Base-by-base conservation (phyloP, 192 early-diverging fungal genomes). In the Podila minutissima region DNA sequence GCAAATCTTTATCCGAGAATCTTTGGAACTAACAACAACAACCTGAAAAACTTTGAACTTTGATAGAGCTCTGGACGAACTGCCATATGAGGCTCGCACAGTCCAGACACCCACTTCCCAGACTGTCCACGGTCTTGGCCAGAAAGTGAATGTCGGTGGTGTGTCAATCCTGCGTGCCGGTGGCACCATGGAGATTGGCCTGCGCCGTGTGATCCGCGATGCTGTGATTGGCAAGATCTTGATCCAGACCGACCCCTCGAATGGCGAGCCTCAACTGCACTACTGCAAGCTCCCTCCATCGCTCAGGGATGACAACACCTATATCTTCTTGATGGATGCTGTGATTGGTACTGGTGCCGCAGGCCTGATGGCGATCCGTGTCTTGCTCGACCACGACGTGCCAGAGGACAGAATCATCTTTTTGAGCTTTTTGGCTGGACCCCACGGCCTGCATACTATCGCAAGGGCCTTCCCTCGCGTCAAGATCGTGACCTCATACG, bases 341-440 rank as follows among this genome's bases (percentile, higher is more conserved):
- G 93, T 93, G 48, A 89, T 96, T 17, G 93, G 93, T 5, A 97
- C 95, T 11, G 97, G 97, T 37, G 96, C 96, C 7, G 94, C 95
- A 8, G 96, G 95, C 5, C 72, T 99, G 86, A 99, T 99, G 97
- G 96, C 97, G 19, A 94, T 99, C 49, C 91, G 96, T 46, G 95
- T 97, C 37, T 86, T 97, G 64, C 77, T 96, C 9, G 97, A 99
- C 84, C 95, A 99, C 69, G 90, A 93, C 68, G 93, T 97, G 5
- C 91, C 89, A 1, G 94, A 96, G 78, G 86, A 92, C n/a, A 85
- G 89, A 61, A 97, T 98, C 59, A 89, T 96, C 19, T 97, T 97
- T 77, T 72, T 95, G 46, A 91, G 92, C 7, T 89, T 97, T 69
- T 85, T 98, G 37, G 90, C 97, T 10, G 89, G 94, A 1, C 88